phyloP scores from a whole-genome alignment of 2,329 filamentous ascomycete species.

The Alternaria gansuensis region DNA sequence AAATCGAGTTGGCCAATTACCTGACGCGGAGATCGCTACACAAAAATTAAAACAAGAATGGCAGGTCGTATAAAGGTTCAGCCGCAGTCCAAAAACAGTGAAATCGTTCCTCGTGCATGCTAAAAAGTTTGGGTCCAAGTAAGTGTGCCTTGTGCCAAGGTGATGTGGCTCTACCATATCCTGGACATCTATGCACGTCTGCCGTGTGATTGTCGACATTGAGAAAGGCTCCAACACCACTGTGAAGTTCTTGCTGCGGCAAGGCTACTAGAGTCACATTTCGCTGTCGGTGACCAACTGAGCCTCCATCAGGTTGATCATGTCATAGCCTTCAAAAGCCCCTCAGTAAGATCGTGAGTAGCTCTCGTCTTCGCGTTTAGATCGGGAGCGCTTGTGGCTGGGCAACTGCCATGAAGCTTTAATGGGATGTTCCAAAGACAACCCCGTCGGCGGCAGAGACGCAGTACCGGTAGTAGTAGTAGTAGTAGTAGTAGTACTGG shows the following conservation, averaged over 20 bases:
- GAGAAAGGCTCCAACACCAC: not conserved
- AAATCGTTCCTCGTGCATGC: not conserved
- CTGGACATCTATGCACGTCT: not conserved
- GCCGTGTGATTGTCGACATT: not conserved
- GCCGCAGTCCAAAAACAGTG: not conserved
- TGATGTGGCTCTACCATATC: not conserved
- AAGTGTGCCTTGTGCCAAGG: constrained; percentile 5
- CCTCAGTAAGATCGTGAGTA: not conserved
- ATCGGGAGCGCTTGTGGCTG: not conserved
- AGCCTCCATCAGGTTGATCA: not conserved
- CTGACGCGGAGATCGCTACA: not conserved
- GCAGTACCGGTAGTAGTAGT: not conserved
- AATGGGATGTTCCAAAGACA: not conserved
- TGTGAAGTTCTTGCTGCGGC: not conserved
- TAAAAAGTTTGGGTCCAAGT: not conserved
- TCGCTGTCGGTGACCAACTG: not conserved
- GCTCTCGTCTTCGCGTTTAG: not conserved
- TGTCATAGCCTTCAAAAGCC: not conserved
- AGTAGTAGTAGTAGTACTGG: not conserved
- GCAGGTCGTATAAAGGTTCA: constrained; percentile 1
- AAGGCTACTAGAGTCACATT: not conserved
- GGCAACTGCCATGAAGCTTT: not conserved
- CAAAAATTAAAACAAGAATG: not conserved
- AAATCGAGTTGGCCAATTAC: constrained; percentile 1
- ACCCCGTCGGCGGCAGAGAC: not conserved